Evolutionary conservation across 352 stramenopile genomes (phyloP).

Genomic region (Globisporangium abappressorium): DNA sequence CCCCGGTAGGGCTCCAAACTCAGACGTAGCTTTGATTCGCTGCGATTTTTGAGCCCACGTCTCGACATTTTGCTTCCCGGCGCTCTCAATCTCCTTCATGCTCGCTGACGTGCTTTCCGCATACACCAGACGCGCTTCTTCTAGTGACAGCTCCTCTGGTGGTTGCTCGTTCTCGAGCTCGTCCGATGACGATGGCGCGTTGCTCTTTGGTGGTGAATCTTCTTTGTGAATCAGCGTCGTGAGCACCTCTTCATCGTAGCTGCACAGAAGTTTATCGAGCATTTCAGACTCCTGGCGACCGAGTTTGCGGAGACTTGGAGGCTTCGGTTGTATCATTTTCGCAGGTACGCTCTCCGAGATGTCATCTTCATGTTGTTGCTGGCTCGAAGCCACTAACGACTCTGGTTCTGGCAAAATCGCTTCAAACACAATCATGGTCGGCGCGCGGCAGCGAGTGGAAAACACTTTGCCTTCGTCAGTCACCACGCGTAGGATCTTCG

Average conservation of each 20-base stretch:
- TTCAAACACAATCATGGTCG: slow-evolving; percentile 43
- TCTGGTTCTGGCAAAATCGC: slow-evolving; percentile 10
- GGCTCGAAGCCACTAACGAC: background rate
- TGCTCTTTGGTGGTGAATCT: background rate
- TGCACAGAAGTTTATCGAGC: slow-evolving; percentile 30
- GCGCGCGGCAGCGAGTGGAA: slow-evolving; percentile 28
- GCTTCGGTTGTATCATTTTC: background rate
- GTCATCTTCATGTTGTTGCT: slow-evolving; percentile 8
- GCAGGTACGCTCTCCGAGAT: slow-evolving; percentile 7
- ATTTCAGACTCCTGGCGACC: slow-evolving; percentile 28
- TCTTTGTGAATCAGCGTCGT: background rate
- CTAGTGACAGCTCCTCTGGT: slow-evolving; percentile 25
- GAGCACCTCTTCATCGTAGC: slow-evolving; percentile 13
- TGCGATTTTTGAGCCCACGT: slow-evolving; percentile 20
- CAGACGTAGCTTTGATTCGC: slow-evolving; percentile 21
- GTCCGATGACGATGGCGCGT: background rate
- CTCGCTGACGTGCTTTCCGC: slow-evolving; percentile 23
- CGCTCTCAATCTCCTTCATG: slow-evolving; percentile 1
- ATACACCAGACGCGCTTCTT: slow-evolving; percentile 28
- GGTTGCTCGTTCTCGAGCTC: slow-evolving; percentile 15
- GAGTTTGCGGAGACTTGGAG: slow-evolving; percentile 17
- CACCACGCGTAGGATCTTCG: slow-evolving; percentile 28
- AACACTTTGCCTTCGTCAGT: slow-evolving; percentile 36
- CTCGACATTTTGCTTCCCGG: slow-evolving; percentile 3
- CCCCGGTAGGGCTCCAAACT: slow-evolving; percentile 22